phyloP scores from a whole-genome alignment of 768 basidiomycete genomes.

The Psilocybe sp. region DNA sequence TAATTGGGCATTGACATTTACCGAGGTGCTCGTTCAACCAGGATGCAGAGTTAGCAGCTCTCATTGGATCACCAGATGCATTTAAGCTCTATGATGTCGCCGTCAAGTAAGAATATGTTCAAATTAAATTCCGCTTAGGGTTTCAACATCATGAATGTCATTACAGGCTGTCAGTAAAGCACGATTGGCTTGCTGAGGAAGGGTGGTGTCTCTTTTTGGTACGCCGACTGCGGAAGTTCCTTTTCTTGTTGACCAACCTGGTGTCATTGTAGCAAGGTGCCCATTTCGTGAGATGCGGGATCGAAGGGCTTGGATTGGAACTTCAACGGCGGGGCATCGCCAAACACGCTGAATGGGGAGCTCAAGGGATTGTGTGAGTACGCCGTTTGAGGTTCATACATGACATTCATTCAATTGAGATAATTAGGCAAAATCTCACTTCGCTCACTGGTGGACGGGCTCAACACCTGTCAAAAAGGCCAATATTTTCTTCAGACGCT shows the following conservation, averaged over 20 bases:
- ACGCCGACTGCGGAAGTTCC: background rate
- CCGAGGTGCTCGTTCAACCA: slow-evolving; percentile 16
- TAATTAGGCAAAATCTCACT: slow-evolving; percentile 46
- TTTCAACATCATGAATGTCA: background rate
- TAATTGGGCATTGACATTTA: background rate
- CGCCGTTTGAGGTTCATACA: background rate
- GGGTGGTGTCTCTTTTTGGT: slow-evolving; percentile 68
- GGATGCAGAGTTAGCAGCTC: slow-evolving; percentile 71
- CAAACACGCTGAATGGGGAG: slow-evolving; percentile 70
- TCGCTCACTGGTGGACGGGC: slow-evolving; percentile 41
- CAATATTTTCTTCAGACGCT: slow-evolving; percentile 56
- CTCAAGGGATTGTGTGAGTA: slow-evolving; percentile 66
- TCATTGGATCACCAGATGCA: slow-evolving; percentile 53
- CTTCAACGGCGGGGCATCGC: slow-evolving; percentile 65
- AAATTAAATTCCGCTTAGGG: background rate
- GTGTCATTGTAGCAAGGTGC: slow-evolving; percentile 54
- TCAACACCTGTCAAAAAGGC: slow-evolving; percentile 47
- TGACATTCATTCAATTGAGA: background rate
- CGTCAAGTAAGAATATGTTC: slow-evolving; percentile 48
- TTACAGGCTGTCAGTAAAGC: slow-evolving; percentile 55
- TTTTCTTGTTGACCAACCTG: background rate
- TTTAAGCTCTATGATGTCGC: slow-evolving; percentile 69
- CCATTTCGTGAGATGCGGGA: slow-evolving; percentile 63
- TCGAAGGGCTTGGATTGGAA: slow-evolving; percentile 65
- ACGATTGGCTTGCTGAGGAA: slow-evolving; percentile 73